Evolutionary conservation across 352 stramenopile genomes (phyloP).

Genomic region (Phytophthora ramorum): DNA sequence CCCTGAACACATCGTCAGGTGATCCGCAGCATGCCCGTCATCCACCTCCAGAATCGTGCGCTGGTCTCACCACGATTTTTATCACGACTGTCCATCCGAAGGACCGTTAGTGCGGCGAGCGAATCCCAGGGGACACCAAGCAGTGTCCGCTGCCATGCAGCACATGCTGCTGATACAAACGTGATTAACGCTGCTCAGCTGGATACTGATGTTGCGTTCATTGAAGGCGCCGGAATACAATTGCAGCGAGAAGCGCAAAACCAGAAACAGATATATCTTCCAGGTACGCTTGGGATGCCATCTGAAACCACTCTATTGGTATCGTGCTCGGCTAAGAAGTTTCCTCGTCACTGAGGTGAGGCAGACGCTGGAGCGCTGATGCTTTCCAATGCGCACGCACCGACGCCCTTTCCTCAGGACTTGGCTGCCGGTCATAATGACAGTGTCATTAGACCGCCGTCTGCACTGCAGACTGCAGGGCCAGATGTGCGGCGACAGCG

Average conservation of each 20-base stretch:
- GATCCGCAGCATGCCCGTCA: not conserved
- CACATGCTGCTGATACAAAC: not conserved
- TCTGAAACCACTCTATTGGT: conserved; percentile 10
- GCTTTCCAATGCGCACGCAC: conserved; percentile 4
- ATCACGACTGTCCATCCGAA: conserved; percentile 14
- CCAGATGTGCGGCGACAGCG: conserved; percentile 2
- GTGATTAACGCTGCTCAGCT: conserved; percentile 1
- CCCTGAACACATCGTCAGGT: conserved; percentile 1
- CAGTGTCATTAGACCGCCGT: conserved; percentile 7
- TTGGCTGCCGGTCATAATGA: not conserved
- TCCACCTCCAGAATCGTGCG: not conserved
- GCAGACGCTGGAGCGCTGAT: not conserved
- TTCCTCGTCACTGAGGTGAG: not conserved
- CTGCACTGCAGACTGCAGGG: no score
- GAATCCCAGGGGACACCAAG: conserved; percentile 5
- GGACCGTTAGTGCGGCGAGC: not conserved
- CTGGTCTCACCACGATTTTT: conserved; percentile 24
- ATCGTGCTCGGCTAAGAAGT: conserved; percentile 12
- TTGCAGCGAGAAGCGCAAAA: not conserved
- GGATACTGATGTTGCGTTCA: conserved; percentile 2
- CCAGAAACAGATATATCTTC: conserved; percentile 1
- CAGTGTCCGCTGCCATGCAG: not conserved
- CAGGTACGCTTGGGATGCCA: not conserved
- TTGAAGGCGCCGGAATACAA: conserved; percentile 7
- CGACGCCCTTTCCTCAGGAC: conserved; percentile 16